Conservation (phyloP, 2,329 filamentous ascomycete species). For the Talaromyces pinophilus region DNA sequence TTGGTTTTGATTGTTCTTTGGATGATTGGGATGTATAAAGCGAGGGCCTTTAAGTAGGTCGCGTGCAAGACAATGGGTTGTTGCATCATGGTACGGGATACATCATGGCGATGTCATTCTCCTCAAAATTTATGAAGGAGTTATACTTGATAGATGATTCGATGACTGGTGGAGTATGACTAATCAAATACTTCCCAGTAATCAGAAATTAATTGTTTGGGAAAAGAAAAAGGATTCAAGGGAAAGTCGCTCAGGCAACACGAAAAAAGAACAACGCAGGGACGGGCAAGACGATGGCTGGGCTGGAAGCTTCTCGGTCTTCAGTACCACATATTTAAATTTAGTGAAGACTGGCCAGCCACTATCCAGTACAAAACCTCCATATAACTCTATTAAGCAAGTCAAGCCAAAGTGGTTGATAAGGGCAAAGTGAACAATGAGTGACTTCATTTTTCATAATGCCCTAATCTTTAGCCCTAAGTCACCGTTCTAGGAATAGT, state of each 20-base stretch:
- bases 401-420: neutral
- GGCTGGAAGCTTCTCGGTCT: neutral
- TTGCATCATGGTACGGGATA: conserved; percentile 32
- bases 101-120: conserved; percentile 40
- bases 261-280: neutral
- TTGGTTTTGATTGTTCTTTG: neutral
- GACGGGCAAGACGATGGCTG: neutral
- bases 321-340: neutral
- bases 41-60: neutral
- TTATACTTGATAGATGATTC: neutral
- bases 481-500: conserved; percentile 28
- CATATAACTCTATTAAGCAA: neutral
- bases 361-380: too few species aligned
- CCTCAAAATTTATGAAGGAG: neutral
- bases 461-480: conserved; percentile 29
- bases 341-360: too few species aligned
- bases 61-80: neutral
- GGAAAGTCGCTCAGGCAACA: neutral
- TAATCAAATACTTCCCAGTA: neutral
- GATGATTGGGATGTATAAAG: neutral
- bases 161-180: neutral
- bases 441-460: conserved; percentile 29
- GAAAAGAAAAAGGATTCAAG: neutral
- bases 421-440: neutral
- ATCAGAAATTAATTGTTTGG: neutral